Evolutionary conservation across 2,329 filamentous ascomycete genomes (phyloP).

Genomic region (Colletotrichum falcatum): DNA sequence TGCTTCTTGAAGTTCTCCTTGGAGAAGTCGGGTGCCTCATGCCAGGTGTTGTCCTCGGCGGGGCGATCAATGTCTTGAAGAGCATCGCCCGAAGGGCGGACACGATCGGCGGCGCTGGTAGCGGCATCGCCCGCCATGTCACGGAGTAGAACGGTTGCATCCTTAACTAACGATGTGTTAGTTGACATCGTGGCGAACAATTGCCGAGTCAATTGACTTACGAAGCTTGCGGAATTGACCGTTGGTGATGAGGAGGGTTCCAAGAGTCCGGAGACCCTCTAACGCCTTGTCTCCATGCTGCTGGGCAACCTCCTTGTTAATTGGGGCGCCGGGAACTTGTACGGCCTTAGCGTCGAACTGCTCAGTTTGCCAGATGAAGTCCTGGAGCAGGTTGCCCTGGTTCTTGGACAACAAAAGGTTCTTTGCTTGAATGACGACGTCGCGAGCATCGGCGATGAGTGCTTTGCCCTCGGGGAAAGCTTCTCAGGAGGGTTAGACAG

Average conservation of each 20-base stretch:
- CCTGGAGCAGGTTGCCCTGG: constrained; percentile 91
- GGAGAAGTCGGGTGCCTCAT: constrained; percentile 83
- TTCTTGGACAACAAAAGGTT: constrained; percentile 91
- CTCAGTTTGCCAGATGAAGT: constrained; percentile 96
- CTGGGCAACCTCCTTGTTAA: constrained; percentile 81
- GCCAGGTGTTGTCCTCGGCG: constrained; percentile 93
- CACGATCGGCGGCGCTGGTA: constrained; percentile 77
- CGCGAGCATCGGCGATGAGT: constrained; percentile 81
- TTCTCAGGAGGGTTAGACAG: constrained; percentile 78
- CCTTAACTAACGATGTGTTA: constrained; percentile 67
- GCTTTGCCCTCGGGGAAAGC: constrained; percentile 85
- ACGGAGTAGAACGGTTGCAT: constrained; percentile 83
- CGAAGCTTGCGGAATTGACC: constrained; percentile 94
- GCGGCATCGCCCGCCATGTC: constrained; percentile 95
- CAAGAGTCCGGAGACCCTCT: constrained; percentile 87
- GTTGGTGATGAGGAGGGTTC: constrained; percentile 91
- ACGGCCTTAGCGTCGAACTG: constrained; percentile 75
- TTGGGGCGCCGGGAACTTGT: constrained; percentile 70
- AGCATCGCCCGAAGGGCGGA: constrained; percentile 83
- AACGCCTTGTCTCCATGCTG: constrained; percentile 87
- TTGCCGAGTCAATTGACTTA: constrained; percentile 58
- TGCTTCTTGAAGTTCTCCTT: constrained; percentile 77
- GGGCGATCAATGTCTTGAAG: constrained; percentile 83
- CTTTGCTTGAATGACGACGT: constrained; percentile 88
- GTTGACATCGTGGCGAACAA: rapidly evolving